phyloP scores from a whole-genome alignment of 2,329 filamentous ascomycete genomes.

The Paradendryphiella salina region DNA sequence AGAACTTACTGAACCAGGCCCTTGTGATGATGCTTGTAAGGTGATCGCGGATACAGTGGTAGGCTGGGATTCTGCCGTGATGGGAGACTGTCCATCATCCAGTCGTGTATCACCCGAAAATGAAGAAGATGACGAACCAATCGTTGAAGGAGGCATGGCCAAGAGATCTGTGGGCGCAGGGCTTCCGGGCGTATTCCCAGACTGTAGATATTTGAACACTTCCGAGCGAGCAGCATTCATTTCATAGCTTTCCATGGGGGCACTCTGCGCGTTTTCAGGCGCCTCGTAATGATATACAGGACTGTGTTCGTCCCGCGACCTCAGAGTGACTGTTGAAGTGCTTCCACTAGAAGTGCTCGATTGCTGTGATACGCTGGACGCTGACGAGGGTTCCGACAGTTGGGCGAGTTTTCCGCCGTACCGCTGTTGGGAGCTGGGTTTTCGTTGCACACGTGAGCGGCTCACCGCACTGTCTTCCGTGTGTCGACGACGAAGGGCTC shows the following conservation, averaged over 20 bases:
- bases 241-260: constrained; percentile 19
- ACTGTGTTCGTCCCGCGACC: constrained; percentile 46
- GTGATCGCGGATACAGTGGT: constrained; percentile 33
- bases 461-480: constrained; percentile 28
- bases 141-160: constrained; percentile 22
- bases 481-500: constrained; percentile 24
- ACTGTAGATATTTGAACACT: constrained; percentile 38
- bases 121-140: constrained; percentile 28
- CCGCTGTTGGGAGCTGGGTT: constrained; percentile 41
- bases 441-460: constrained; percentile 38
- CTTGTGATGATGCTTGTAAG: constrained; percentile 35
- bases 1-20: constrained; percentile 13
- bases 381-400: constrained; percentile 48
- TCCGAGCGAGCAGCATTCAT: constrained; percentile 28
- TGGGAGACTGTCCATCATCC: constrained; percentile 28
- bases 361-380: constrained; percentile 48
- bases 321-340: constrained; percentile 52
- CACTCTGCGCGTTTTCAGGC: constrained; percentile 16
- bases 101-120: constrained; percentile 24
- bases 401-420: constrained; percentile 34
- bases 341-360: constrained; percentile 52
- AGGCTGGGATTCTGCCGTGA: constrained; percentile 24
- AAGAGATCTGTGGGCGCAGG: constrained; percentile 12
- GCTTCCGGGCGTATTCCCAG: constrained; percentile 16
- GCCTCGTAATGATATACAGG: constrained; percentile 30